These are phyloP conservation scores for Yamadazyma aaseri DNA, from an alignment of 1,139 yeast species.

Conservation along the genomic window DNA sequence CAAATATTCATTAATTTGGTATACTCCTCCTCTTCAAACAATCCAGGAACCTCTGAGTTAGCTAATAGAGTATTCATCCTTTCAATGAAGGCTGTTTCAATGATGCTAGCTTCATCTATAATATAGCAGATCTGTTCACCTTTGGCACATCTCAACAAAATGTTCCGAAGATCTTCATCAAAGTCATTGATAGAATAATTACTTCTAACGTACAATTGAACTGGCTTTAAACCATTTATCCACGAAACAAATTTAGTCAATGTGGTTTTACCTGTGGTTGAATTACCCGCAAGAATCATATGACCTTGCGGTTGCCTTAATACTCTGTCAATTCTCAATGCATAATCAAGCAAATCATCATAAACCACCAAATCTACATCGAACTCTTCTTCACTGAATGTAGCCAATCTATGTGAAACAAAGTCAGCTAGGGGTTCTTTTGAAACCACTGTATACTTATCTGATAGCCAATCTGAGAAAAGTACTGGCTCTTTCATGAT, in stretches of 20 bases:
- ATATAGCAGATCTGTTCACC: slow-evolving; percentile 72
- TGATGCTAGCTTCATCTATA: slow-evolving; percentile 76
- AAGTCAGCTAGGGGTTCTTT: slow-evolving; percentile 51
- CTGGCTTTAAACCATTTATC: slow-evolving; percentile 75
- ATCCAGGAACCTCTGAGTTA: slow-evolving; percentile 89
- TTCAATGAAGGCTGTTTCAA: slow-evolving; percentile 80
- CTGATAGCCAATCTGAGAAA: slow-evolving; percentile 74
- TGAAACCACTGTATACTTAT: slow-evolving; percentile 58
- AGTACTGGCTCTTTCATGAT: slow-evolving; percentile 52
- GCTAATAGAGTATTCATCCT: slow-evolving; percentile 91
- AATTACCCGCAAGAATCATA: slow-evolving; percentile 80
- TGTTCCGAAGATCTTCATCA: slow-evolving; percentile 57
- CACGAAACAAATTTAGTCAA: slow-evolving; percentile 82
- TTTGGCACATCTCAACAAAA: slow-evolving; percentile 46
- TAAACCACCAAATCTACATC: slow-evolving; percentile 63
- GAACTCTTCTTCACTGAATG: slow-evolving; percentile 75
- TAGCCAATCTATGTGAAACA: slow-evolving; percentile 61
- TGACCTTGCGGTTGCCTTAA: slow-evolving; percentile 88
- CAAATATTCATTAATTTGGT: slow-evolving; percentile 55
- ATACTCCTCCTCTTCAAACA: slow-evolving; percentile 77
- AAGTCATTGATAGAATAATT: slow-evolving; percentile 62
- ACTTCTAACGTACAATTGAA: slow-evolving; percentile 58
- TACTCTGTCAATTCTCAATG: slow-evolving; percentile 78
- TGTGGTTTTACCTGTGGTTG: slow-evolving; percentile 81
- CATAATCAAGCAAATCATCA: slow-evolving; percentile 73